Evolutionary conservation across 2,329 filamentous ascomycete genomes (phyloP), one percentile per base, ranked within the genome.

Genomic region (Davidsoniella neocaledoniae): DNA sequence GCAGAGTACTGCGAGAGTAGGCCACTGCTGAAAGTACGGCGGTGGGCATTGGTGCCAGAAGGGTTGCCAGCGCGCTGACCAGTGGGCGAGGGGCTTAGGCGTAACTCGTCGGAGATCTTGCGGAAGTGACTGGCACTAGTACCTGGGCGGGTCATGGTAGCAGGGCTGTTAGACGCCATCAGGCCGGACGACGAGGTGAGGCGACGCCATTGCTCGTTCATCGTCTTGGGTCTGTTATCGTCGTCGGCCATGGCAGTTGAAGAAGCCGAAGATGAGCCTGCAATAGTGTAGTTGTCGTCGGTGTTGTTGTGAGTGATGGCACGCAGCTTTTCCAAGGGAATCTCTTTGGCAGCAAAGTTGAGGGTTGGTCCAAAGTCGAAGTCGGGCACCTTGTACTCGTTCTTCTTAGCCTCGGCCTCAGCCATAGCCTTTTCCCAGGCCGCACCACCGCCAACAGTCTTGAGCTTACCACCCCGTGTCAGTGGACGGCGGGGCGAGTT

Each of bases 301-400:
- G 42, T 33, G 19, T 44, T 36, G 14, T 43, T 40, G 37, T 46
- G 40, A 5, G 29, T 41, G 19, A 52, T 46, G n/a, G 46, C 50
- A 17, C 47, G 41, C n/a, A 49, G 36, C 42, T 52, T 52, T 12
- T 49, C 46, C 46, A 42, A 33, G 38, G 52, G 52, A 3, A 51
- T 41, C 26, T 54, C 49, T 33, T 49, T 46, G 26, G 60, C 65
- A 51, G 46, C 50, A 49, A 86, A 81, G 53, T 83, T 81, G 57
- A 85, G 67, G 0, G 88, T 94, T 5, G 81, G 86, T 0, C 90
- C 90, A 64, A 95, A 95, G 62, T 95, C 81, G 54, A 94, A 76
- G 4, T 73, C 66, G 1, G 86, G 85, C 53, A 94, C 78, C 51
- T 77, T 71, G 21, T 74, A 69, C 12, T 67, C 60, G 0, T 61